A percentile compares a stretch with the other conserved stretches of the same genome.
Evolutionary conservation across 2,329 filamentous ascomycete species (phyloP).

Genomic region (Colletotrichum higginsianum): DNA sequence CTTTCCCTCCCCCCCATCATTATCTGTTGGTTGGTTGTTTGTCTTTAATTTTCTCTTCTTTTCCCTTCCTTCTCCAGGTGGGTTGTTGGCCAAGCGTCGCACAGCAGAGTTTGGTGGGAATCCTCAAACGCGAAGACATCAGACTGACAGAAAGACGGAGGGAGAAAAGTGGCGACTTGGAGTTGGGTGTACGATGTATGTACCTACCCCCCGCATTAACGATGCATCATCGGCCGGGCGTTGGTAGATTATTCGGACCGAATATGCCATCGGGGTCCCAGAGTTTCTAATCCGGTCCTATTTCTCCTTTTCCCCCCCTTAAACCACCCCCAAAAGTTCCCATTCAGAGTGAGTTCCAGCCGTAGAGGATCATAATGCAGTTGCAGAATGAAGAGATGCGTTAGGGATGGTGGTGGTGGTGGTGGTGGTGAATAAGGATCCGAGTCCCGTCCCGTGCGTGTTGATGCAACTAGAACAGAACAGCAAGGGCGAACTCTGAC

Average conservation of each 20-base stretch:
- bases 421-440: not conserved
- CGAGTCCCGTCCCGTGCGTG: not conserved
- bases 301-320: not conserved
- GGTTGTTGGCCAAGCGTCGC: not conserved
- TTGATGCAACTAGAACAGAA: not conserved
- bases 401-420: not conserved
- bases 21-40: not conserved
- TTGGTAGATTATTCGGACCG: slow-evolving; percentile 30
- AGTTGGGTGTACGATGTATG: not conserved
- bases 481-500: not conserved
- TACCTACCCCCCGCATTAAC: slow-evolving; percentile 25
- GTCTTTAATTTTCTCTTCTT: not conserved
- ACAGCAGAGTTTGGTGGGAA: not conserved
- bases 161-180: slow-evolving; percentile 13
- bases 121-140: slow-evolving; percentile 18
- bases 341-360: not conserved
- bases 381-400: not conserved
- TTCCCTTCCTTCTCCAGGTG: not conserved
- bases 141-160: slow-evolving; percentile 19
- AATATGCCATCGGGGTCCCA: slow-evolving; percentile 2
- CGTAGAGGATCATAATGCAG: not conserved
- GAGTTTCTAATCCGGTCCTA: not conserved
- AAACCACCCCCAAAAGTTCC: not conserved
- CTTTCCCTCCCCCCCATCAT: not conserved
- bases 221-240: slow-evolving; percentile 4